A percentile compares a stretch with the other conserved stretches of the same genome.
These are phyloP conservation scores for Mortierella sp. DNA, from an alignment of 371 early-diverging fungal species.

Conservation along the genomic window DNA sequence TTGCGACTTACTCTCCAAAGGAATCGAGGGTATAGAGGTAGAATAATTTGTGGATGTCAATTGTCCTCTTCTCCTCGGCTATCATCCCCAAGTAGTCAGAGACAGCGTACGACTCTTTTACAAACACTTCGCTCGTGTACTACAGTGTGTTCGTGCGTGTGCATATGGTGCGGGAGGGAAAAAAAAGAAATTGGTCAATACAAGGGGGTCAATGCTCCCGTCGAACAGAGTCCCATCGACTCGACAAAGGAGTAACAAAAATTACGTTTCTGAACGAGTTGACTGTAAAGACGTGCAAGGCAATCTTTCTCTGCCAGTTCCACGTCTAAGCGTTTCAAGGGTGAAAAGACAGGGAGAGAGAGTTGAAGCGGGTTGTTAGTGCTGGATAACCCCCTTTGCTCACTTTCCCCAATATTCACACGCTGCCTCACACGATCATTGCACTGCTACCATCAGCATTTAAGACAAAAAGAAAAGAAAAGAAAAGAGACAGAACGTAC, in stretches of 20 bases:
- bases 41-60: slow-evolving; percentile 72
- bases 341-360: neutral
- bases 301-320: slow-evolving; percentile 79
- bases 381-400: no score
- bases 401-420: neutral
- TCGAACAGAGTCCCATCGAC: neutral
- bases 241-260: neutral
- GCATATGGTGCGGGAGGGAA: neutral
- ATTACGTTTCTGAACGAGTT: slow-evolving; percentile 75
- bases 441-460: neutral
- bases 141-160: neutral
- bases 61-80: slow-evolving; percentile 40
- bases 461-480: neutral
- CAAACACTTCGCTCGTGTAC: slow-evolving; percentile 58
- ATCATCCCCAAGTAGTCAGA: slow-evolving; percentile 54
- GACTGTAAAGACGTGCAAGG: slow-evolving; percentile 78
- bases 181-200: neutral
- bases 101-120: slow-evolving; percentile 56
- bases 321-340: slow-evolving; percentile 59
- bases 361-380: no score
- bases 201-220: neutral
- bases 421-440: slow-evolving; percentile 8
- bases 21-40: slow-evolving; percentile 72
- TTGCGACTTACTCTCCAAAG: slow-evolving; percentile 67
- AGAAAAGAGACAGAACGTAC: neutral